Conservation (phyloP, 2,329 filamentous ascomycete genomes). For the Xylaria sp. region DNA sequence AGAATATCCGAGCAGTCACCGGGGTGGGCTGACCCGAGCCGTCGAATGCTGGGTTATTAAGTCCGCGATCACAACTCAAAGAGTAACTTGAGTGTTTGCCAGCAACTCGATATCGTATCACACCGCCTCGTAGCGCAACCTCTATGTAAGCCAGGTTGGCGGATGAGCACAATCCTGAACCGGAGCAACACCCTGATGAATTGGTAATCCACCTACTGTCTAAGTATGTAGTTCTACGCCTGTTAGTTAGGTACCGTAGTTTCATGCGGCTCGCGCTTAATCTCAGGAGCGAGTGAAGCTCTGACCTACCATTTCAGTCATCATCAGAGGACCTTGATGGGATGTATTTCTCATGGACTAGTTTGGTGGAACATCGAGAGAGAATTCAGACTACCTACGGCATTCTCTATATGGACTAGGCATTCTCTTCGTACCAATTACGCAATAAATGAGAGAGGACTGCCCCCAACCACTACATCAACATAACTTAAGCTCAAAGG, state of each 20-base stretch:
- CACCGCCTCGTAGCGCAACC: background rate
- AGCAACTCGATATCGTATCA: background rate
- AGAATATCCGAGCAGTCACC: background rate
- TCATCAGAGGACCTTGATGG: background rate
- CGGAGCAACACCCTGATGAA: background rate
- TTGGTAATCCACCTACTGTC: background rate
- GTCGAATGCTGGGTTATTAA: background rate
- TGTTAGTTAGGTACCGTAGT: background rate
- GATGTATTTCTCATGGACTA: background rate
- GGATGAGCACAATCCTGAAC: background rate
- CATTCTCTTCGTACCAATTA: background rate
- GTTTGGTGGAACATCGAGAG: too few relatives aligned
- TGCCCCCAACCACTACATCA: background rate
- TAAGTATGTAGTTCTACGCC: background rate
- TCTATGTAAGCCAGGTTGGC: background rate
- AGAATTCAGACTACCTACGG: too few relatives aligned
- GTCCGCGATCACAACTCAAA: background rate
- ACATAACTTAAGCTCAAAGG: background rate
- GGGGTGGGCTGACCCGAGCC: background rate
- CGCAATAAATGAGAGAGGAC: background rate
- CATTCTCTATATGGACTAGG: too few relatives aligned
- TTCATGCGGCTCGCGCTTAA: background rate
- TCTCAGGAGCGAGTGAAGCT: background rate
- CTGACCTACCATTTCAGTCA: background rate
- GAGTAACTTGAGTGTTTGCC: background rate